Conservation (phyloP, 371 early-diverging fungal species). For the Mucor lusitanicus region DNA sequence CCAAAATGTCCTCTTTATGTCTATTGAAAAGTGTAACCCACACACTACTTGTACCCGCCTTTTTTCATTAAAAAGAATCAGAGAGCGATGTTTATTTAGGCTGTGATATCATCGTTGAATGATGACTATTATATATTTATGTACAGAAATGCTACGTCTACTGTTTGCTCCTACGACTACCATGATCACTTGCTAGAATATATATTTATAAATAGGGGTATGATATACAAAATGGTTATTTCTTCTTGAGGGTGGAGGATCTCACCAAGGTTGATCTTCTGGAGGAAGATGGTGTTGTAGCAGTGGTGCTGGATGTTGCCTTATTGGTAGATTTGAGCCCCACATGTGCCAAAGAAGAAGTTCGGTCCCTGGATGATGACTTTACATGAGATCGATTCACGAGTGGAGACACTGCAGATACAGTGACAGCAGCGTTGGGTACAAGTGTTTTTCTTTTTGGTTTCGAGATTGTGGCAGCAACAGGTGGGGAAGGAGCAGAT, state of each 20-base stretch:
- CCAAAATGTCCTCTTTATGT: neutral
- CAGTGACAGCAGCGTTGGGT: neutral
- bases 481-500: neutral
- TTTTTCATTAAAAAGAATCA: neutral
- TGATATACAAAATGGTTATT: constrained; percentile 1
- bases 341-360: neutral
- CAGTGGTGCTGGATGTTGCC: neutral
- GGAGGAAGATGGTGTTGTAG: neutral
- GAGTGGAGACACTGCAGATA: neutral
- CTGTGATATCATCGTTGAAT: neutral
- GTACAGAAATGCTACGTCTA: constrained; percentile 1
- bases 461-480: neutral
- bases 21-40: neutral
- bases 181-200: neutral
- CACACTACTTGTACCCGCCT: neutral
- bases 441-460: constrained; percentile 1
- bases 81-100: neutral
- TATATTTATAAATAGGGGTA: neutral
- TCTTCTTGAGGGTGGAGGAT: neutral
- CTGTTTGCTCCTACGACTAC: neutral
- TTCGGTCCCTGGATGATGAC: neutral
- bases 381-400: neutral
- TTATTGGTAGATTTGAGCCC: neutral
- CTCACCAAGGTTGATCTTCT: neutral
- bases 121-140: neutral